Evolutionary conservation across 169 alveolate genomes (phyloP), one percentile per base, ranked within the genome.

Genomic region (Cryptosporidium ryanae): DNA sequence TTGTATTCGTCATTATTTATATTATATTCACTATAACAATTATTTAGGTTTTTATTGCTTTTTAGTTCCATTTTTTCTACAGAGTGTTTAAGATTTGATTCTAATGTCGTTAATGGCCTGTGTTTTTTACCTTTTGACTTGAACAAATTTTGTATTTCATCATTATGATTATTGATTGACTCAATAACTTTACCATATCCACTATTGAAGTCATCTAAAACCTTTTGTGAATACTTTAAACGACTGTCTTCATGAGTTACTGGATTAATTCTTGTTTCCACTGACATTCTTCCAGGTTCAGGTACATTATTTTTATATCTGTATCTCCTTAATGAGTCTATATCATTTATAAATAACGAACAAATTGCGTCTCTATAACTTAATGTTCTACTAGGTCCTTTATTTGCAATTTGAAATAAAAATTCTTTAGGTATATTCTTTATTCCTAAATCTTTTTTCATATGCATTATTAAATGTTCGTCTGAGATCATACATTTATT

Each of bases 321-420:
- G 48, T 76, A 76, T 34, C 50, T 55, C 43, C 87, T 76, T 34
- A 59, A 61, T 21, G 87, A 76, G n/a, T 76, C 87, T 31, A 76
- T 65, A 55, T 76, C 87, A 21, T 76, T 76, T 38, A 76, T 76
- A 76, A 76, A 76, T 46, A 76, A 61, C 1, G 87, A 38, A 21
- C 87, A 76, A 15, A 76, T 76, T 5, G 87, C 87, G 38, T 76
- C 87, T 32, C 49, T 76, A 38, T 57, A 76, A 25, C 71, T 55
- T 57, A 76, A 48, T 8, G 87, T 76, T 43, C 87, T 55, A 34
- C 87, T 76, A 15, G 87, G 87, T 3, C 87, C 87, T 38, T 76
- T 76, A 23, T 55, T 76, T 34, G 87, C 70, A 21, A 76, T 71
- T 38, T 59, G 71, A 27, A 59, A 25, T 27, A 59, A 23, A 61